A percentile compares a stretch with the other conserved stretches of the same genome.
These are phyloP conservation scores for Aspergillus fijiensis DNA, from an alignment of 2,329 filamentous ascomycete genomes.

Conservation along the genomic window DNA sequence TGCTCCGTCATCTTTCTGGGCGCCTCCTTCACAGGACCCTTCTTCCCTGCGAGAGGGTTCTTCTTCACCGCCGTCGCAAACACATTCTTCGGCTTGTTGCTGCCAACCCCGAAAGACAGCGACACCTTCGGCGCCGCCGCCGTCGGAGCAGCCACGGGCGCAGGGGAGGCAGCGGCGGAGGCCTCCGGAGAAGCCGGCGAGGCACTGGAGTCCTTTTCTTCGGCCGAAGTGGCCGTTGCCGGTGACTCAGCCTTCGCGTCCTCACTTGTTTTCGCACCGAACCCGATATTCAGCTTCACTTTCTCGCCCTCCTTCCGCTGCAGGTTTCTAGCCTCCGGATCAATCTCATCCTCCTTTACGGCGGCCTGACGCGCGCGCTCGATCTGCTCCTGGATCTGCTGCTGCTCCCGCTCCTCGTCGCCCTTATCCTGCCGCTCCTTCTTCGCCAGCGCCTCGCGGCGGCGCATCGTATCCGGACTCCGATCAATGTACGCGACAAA, in stretches of 20 bases:
- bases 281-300: conserved; percentile 68
- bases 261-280: conserved; percentile 26
- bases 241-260: conserved; percentile 27
- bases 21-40: conserved; percentile 56
- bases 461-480: conserved; percentile 76
- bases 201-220: conserved; percentile 19
- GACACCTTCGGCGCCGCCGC: conserved; percentile 49
- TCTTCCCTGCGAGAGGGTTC: conserved; percentile 69
- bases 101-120: conserved; percentile 61
- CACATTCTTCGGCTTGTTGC: conserved; percentile 60
- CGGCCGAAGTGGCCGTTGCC: conserved; percentile 22
- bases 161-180: conserved; percentile 19
- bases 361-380: conserved; percentile 66
- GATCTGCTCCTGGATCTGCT: conserved; percentile 80
- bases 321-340: conserved; percentile 42
- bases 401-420: conserved; percentile 85
- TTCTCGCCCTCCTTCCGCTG: conserved; percentile 70
- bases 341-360: conserved; percentile 47
- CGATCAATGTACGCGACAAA: conserved; percentile 91
- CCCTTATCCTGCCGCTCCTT: conserved; percentile 87
- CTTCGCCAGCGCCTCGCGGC: conserved; percentile 76
- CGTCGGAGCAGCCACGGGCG: conserved; percentile 15
- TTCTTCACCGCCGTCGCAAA: conserved; percentile 64
- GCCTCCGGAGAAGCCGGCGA: conserved; percentile 14
- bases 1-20: conserved; percentile 85